phyloP scores from a whole-genome alignment of 306 rosid species.

The Cucurbita moschata region DNA sequence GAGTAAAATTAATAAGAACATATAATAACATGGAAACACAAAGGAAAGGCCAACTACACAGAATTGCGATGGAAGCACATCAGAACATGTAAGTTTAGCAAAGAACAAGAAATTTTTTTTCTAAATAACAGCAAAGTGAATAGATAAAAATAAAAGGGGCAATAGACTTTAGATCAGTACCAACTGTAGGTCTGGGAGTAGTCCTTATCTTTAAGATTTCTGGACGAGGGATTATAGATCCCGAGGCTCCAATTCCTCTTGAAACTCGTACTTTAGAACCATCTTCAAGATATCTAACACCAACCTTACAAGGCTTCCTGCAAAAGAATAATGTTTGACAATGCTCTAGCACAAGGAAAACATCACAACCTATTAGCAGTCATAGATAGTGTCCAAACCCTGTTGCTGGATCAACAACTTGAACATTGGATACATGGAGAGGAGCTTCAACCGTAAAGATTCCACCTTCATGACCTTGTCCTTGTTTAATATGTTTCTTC shows the following conservation, averaged over 20 bases:
- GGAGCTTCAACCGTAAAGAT: conserved; percentile 93
- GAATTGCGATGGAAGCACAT: not conserved
- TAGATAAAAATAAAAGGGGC: not conserved
- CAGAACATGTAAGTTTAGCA: not conserved
- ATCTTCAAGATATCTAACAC: conserved; percentile 75
- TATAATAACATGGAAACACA: not conserved
- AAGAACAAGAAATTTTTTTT: no score
- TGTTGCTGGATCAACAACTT: conserved; percentile 70
- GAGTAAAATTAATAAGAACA: not conserved
- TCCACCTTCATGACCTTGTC: conserved; percentile 96
- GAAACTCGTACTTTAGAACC: conserved; percentile 83
- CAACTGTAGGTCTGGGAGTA: conserved; percentile 67
- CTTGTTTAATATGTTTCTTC: conserved; percentile 90
- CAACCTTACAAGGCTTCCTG: conserved; percentile 88
- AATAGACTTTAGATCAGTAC: conserved; percentile 25
- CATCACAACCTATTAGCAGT: not conserved
- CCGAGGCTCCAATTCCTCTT: conserved; percentile 72
- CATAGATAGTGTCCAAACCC: conserved; percentile 28
- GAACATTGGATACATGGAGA: conserved; percentile 77
- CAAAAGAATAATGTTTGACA: not conserved
- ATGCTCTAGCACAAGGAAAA: not conserved
- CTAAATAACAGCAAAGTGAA: conserved; percentile 3
- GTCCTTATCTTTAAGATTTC: conserved; percentile 82
- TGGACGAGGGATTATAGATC: conserved; percentile 75
- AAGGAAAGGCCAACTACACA: not conserved